phyloP scores from a whole-genome alignment of 495 filamentous ascomycete species.

The Aeminium ludgeri region DNA sequence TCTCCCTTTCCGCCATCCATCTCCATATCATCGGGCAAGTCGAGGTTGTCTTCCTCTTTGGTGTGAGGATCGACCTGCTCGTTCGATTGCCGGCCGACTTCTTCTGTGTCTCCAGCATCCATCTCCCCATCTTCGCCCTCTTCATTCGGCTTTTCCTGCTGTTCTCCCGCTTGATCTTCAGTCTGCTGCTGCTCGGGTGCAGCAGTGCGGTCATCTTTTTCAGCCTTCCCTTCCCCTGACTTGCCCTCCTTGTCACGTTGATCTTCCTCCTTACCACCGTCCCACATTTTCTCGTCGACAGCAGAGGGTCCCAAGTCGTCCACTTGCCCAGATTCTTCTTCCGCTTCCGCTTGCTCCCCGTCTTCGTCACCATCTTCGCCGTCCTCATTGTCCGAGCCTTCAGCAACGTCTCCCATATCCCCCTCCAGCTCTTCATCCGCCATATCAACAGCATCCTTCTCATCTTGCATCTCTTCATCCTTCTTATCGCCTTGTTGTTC shows the following conservation, averaged over 20 bases:
- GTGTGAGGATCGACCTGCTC: constrained; percentile 54
- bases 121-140: constrained; percentile 37
- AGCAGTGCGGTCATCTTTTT: constrained; percentile 46
- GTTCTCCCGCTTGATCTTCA: constrained; percentile 24
- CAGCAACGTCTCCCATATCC: constrained; percentile 48
- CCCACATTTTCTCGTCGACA: constrained; percentile 97
- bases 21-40: constrained; percentile 53
- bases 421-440: constrained; percentile 79
- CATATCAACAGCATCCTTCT: constrained; percentile 82
- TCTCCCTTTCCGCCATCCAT: constrained; percentile 49
- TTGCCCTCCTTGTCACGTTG: constrained; percentile 74
- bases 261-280: constrained; percentile 58
- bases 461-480: constrained; percentile 32
- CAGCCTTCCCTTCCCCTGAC: constrained; percentile 40
- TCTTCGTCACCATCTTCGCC: constrained; percentile 38
- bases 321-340: constrained; percentile 78
- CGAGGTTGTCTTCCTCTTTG: constrained; percentile 51
- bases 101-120: constrained; percentile 41
- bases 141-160: constrained; percentile 31
- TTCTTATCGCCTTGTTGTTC: constrained; percentile 35
- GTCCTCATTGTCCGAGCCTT: constrained; percentile 39
- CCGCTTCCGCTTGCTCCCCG: constrained; percentile 50
- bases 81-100: constrained; percentile 44
- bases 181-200: constrained; percentile 41
- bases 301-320: constrained; percentile 75